phyloP scores from a whole-genome alignment of 1,284 basidiomycete genomes.

The Taiwanofungus camphoratus region DNA sequence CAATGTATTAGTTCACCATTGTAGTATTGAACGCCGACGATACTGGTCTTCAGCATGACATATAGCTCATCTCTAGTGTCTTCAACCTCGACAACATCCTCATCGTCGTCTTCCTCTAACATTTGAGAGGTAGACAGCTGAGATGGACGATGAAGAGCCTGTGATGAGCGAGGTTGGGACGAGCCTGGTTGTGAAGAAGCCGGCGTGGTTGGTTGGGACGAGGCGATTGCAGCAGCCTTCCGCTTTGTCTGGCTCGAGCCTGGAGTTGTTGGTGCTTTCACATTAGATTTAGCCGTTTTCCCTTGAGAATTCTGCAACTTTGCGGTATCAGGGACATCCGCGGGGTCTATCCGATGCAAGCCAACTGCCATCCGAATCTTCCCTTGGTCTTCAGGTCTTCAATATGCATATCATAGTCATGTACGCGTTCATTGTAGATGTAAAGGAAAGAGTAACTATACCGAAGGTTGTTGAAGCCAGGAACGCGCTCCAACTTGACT shows the following conservation, averaged over 20 bases:
- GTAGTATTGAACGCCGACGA: slow-evolving; percentile 84
- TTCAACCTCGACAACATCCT: slow-evolving; percentile 35
- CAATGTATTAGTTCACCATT: slow-evolving; percentile 35
- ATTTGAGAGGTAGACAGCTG: slow-evolving; percentile 12
- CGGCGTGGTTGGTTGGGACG: slow-evolving; percentile 4
- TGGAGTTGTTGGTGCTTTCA: slow-evolving; percentile 6
- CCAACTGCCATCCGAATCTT: slow-evolving; percentile 57
- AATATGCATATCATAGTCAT: neutral
- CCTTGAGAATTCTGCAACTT: slow-evolving; percentile 7
- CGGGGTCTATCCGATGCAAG: slow-evolving; percentile 44
- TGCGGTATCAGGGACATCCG: slow-evolving; percentile 38
- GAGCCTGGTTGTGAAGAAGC: slow-evolving; percentile 1
- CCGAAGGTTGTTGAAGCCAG: slow-evolving; percentile 50
- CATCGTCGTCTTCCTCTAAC: slow-evolving; percentile 35
- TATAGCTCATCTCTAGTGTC: slow-evolving; percentile 63
- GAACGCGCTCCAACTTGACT: slow-evolving; percentile 36
- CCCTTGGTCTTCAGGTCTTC: slow-evolving; percentile 50
- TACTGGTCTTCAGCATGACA: slow-evolving; percentile 49
- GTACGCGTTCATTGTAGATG: neutral
- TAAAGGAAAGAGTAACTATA: slow-evolving; percentile 18
- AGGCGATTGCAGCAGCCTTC: slow-evolving; percentile 26
- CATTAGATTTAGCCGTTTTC: slow-evolving; percentile 1
- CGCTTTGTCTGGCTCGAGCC: slow-evolving; percentile 32
- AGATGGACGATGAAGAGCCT: slow-evolving; percentile 16
- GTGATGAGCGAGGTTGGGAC: slow-evolving; percentile 6